Percentiles rank a stretch among this genome's conserved stretches.
Conservation (phyloP, 352 stramenopile species). For the Phytophthora meadii region DNA sequence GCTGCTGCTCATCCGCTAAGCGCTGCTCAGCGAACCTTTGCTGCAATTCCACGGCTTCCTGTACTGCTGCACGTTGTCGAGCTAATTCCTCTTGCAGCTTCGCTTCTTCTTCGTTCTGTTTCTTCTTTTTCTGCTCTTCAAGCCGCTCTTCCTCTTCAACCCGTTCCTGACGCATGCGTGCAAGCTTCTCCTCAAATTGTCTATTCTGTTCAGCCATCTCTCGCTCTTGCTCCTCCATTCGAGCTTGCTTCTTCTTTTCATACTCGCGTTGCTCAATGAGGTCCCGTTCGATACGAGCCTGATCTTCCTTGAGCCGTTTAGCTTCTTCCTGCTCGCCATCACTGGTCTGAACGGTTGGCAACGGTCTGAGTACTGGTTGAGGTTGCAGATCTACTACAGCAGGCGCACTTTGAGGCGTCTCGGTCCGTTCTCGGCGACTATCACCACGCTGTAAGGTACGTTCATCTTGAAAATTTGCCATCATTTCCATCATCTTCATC, state of each 20-base stretch:
- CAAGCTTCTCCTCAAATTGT: constrained; percentile 57
- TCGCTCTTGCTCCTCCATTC: constrained; percentile 45
- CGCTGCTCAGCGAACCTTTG: constrained; percentile 30
- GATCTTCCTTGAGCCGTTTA: constrained; percentile 44
- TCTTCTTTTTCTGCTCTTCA: constrained; percentile 32
- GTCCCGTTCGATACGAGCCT: constrained; percentile 52
- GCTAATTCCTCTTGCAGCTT: constrained; percentile 42
- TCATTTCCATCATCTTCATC: constrained; percentile 77
- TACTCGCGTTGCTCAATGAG: constrained; percentile 60
- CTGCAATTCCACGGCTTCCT: constrained; percentile 43
- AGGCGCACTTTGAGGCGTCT: neutral
- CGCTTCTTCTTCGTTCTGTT: constrained; percentile 40
- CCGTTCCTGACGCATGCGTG: constrained; percentile 37
- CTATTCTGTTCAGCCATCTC: constrained; percentile 44
- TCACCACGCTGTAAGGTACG: neutral
- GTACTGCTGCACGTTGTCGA: constrained; percentile 39
- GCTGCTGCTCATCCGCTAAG: constrained; percentile 29
- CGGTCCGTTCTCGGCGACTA: neutral
- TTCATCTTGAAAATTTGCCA: constrained; percentile 40
- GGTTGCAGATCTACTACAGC: neutral
- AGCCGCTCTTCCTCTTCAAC: constrained; percentile 49
- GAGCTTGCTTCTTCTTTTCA: constrained; percentile 45
- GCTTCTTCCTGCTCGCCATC: constrained; percentile 54
- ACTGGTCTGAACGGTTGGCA: neutral
- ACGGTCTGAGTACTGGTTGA: neutral